Evolutionary conservation across 371 early-diverging fungal species (phyloP).

Genomic region (Parasitella parasitica): DNA sequence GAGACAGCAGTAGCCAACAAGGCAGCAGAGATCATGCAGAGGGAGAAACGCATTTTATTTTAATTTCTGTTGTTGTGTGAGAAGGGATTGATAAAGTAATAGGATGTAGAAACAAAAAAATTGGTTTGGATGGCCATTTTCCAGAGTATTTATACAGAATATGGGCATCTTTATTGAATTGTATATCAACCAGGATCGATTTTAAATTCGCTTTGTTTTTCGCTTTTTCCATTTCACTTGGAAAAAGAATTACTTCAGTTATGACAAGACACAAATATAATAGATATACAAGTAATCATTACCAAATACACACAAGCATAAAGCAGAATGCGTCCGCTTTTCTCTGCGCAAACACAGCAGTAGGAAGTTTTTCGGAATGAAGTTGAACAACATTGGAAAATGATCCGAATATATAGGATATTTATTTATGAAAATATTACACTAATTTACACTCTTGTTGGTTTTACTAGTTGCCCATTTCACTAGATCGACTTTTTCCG

Average conservation of each 20-base stretch:
- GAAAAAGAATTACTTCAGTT: neutral
- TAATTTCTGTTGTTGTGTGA: neutral
- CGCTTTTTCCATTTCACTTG: neutral
- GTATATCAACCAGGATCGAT: neutral
- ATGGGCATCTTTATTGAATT: neutral
- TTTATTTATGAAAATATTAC: neutral
- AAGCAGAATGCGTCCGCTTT: too few species aligned
- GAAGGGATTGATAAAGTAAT: neutral
- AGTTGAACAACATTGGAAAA: neutral
- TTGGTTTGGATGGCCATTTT: neutral
- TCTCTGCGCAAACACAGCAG: neutral
- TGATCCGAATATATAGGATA: neutral
- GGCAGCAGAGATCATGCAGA: slow-evolving; percentile 35
- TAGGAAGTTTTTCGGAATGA: neutral
- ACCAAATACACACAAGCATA: neutral
- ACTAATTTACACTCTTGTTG: neutral
- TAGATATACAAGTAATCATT: too few species aligned
- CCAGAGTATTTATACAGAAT: neutral
- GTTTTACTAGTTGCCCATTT: slow-evolving; percentile 44
- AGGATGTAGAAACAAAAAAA: neutral
- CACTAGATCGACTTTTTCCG: slow-evolving; percentile 59
- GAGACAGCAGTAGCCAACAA: slow-evolving; percentile 29
- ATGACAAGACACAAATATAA: neutral
- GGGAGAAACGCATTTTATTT: slow-evolving; percentile 40
- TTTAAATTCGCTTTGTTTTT: neutral